Conservation (phyloP, 768 basidiomycete species). For the Lentinula sp. region DNA sequence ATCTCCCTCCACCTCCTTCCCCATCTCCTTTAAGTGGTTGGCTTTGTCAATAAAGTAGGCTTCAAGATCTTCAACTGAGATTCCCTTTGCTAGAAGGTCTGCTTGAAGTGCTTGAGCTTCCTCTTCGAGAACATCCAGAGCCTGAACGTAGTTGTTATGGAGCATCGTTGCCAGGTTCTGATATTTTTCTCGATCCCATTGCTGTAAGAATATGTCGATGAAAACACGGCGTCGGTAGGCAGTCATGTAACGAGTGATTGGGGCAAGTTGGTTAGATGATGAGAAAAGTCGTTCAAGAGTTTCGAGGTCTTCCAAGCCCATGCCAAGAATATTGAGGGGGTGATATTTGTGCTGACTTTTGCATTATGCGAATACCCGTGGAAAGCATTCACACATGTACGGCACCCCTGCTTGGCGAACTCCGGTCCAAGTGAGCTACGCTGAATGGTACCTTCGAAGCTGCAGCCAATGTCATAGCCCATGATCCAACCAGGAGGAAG, state of each 20-base stretch:
- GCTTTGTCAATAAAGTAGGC: neutral
- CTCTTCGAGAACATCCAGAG: conserved; percentile 17
- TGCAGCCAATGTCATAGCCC: conserved; percentile 24
- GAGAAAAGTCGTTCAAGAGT: conserved; percentile 25
- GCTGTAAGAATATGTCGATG: conserved; percentile 20
- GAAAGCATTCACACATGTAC: conserved; percentile 20
- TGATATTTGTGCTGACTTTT: conserved; percentile 24
- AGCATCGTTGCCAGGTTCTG: conserved; percentile 14
- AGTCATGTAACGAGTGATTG: conserved; percentile 20
- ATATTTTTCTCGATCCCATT: conserved; percentile 22
- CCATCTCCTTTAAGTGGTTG: neutral
- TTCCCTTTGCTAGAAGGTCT: conserved; percentile 7
- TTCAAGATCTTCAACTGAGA: conserved; percentile 7
- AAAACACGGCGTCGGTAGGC: conserved; percentile 19
- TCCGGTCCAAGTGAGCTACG: conserved; percentile 11
- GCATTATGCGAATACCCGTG: conserved; percentile 8
- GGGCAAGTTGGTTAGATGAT: conserved; percentile 21
- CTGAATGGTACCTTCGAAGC: conserved; percentile 12
- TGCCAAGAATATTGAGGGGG: conserved; percentile 20
- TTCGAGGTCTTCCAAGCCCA: conserved; percentile 29
- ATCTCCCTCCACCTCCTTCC: neutral
- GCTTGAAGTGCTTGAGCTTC: conserved; percentile 9
- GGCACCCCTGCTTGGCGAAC: conserved; percentile 1
- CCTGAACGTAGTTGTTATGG: conserved; percentile 23
- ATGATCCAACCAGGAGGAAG: conserved; percentile 8